These are phyloP conservation scores for Cenchrus purpureus DNA, from an alignment of 176 grass and related monocot species.

Conservation along the genomic window DNA sequence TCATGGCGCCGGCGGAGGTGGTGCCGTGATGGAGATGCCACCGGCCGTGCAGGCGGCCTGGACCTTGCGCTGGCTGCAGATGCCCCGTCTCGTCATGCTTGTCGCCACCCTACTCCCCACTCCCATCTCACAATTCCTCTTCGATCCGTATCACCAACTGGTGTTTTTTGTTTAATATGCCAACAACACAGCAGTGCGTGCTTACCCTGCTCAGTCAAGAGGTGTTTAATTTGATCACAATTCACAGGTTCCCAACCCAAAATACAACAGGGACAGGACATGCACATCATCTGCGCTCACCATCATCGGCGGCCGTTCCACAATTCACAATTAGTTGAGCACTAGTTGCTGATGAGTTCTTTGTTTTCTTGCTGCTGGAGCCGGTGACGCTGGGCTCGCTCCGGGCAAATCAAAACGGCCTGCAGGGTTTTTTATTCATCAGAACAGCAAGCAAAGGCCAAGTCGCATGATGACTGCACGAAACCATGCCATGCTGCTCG, in stretches of 20 bases:
- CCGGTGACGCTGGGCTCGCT: background rate
- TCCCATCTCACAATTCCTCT: slow-evolving; percentile 24
- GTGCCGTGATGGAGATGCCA: slow-evolving; percentile 19
- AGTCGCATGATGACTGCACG: background rate
- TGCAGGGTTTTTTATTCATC: background rate
- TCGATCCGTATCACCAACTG: background rate
- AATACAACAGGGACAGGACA: slow-evolving; percentile 32
- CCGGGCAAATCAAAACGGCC: background rate
- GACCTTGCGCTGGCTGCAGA: slow-evolving; percentile 23
- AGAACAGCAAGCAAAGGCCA: background rate
- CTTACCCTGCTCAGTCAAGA: too few relatives aligned
- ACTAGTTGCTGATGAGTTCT: background rate
- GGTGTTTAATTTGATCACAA: too few relatives aligned
- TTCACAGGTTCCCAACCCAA: too few relatives aligned
- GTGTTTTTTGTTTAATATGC: slow-evolving; percentile 21
- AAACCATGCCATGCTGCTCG: background rate
- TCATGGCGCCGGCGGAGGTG: background rate
- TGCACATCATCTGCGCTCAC: background rate
- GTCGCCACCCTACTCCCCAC: background rate
- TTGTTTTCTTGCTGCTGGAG: slow-evolving; percentile 8
- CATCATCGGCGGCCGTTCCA: too few relatives aligned
- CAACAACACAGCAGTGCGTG: too few relatives aligned
- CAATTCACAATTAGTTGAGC: too few relatives aligned
- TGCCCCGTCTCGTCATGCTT: slow-evolving; percentile 19
- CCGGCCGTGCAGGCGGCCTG: background rate